These are phyloP conservation scores for Yamadazyma diddensiae DNA, from an alignment of 1,139 yeast genomes.

Conservation along the genomic window DNA sequence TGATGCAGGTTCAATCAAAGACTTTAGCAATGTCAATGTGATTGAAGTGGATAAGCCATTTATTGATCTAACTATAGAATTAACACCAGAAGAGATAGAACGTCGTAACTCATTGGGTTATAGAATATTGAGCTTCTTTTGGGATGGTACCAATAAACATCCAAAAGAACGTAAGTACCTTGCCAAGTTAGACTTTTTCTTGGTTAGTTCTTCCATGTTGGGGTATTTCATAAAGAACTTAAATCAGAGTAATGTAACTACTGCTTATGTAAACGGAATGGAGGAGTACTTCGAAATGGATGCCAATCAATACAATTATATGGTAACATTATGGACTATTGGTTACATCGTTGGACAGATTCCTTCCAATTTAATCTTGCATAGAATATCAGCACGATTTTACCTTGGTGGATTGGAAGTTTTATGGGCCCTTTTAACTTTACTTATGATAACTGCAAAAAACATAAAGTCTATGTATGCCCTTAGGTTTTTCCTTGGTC, in stretches of 20 bases:
- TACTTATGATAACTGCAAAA: conserved; percentile 45
- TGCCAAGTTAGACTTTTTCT: conserved; percentile 42
- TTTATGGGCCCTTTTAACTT: conserved; percentile 56
- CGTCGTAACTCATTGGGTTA: conserved; percentile 23
- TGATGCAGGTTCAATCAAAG: conserved; percentile 3
- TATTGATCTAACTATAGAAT: conserved; percentile 27
- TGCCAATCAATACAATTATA: conserved; percentile 52
- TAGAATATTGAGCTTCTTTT: conserved; percentile 30
- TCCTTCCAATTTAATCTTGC: conserved; percentile 54
- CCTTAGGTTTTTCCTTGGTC: conserved; percentile 55
- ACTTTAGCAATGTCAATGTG: conserved; percentile 42
- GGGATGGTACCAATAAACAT: conserved; percentile 39
- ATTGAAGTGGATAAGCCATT: conserved; percentile 15
- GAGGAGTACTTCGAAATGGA: conserved; percentile 49
- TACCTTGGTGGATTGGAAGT: conserved; percentile 54
- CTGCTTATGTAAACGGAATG: conserved; percentile 66
- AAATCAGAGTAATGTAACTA: conserved; percentile 45
- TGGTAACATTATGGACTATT: conserved; percentile 53
- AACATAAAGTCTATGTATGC: conserved; percentile 49
- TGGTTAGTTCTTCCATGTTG: conserved; percentile 41
- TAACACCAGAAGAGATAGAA: conserved; percentile 29
- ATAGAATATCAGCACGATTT: conserved; percentile 51
- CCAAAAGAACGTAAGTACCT: conserved; percentile 40
- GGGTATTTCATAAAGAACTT: conserved; percentile 39
- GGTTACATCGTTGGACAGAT: conserved; percentile 61